Evolutionary conservation across 441 rosid species (phyloP).

Genomic region (Corymbia calophylla): DNA sequence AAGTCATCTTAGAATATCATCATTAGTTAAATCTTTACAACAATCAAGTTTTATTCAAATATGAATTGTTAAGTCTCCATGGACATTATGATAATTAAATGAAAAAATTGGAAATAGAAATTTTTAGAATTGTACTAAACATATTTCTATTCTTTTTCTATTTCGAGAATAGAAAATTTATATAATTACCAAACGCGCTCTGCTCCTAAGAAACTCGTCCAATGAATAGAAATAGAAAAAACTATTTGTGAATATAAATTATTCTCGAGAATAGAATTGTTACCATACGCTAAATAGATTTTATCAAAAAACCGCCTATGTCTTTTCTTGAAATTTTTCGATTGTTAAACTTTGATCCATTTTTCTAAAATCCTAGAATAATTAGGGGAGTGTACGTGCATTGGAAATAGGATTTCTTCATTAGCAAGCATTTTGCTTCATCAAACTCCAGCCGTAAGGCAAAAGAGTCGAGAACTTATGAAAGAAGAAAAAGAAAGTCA

Average conservation of each 20-base stretch:
- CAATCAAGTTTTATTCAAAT: not conserved
- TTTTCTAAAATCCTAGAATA: too few relatives aligned
- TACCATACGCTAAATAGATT: too few relatives aligned
- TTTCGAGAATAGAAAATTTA: too few relatives aligned
- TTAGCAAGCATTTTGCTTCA: not conserved
- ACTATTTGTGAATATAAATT: accelerated
- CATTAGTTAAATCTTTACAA: not conserved
- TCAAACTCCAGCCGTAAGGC: accelerated
- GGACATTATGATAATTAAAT: not conserved
- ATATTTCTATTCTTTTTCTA: accelerated
- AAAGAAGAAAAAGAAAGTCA: not conserved
- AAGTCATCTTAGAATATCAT: not conserved
- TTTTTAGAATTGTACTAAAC: accelerated
- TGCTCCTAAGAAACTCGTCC: accelerated
- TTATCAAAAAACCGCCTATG: not conserved
- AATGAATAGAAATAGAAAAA: accelerated
- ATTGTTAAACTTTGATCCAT: not conserved
- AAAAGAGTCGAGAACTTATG: not conserved
- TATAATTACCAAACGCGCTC: accelerated
- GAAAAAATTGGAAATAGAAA: too few relatives aligned
- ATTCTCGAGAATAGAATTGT: accelerated
- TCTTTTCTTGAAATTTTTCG: not conserved
- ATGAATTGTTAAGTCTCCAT: not conserved
- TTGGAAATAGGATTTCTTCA: not conserved
- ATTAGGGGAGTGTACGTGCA: not conserved